Conservation (phyloP, 495 filamentous ascomycete species). For the Thermothielavioides terrestris region DNA sequence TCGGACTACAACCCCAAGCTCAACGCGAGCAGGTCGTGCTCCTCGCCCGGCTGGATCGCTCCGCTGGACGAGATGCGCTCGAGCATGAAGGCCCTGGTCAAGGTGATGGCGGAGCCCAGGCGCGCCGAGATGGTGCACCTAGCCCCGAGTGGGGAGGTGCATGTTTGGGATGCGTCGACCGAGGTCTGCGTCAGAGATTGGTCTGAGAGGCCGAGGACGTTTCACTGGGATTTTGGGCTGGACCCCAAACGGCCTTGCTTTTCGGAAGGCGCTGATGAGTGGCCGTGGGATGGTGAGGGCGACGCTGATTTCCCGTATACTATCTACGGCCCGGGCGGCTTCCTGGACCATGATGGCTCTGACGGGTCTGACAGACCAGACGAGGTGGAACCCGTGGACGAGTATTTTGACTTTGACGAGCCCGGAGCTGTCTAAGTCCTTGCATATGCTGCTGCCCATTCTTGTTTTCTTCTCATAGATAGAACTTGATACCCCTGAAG, state of each 20-base stretch:
- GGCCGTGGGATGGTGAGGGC: neutral
- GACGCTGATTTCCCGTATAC: neutral
- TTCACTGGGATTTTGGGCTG: neutral
- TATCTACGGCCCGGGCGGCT: neutral
- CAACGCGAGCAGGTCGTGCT: conserved; percentile 5
- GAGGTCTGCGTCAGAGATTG: conserved; percentile 5
- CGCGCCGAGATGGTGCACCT: conserved; percentile 14
- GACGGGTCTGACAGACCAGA: neutral
- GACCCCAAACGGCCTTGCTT: neutral
- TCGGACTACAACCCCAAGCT: conserved; percentile 19
- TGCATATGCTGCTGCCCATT: no score
- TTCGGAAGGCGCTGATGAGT: neutral
- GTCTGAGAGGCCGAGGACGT: neutral
- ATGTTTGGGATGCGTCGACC: conserved; percentile 12
- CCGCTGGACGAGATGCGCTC: conserved; percentile 9
- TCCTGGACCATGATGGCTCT: neutral
- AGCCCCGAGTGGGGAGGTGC: conserved; percentile 11
- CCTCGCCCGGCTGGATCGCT: neutral
- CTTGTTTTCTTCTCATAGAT: no score
- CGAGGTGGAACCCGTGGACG: neutral
- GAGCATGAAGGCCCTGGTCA: conserved; percentile 2
- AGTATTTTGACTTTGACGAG: no score
- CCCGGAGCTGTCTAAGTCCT: no score
- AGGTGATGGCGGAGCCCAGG: conserved; percentile 5
- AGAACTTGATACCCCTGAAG: no score